Evolutionary conservation across 2,329 filamentous ascomycete species (phyloP).

Genomic region (Coniochaeta prunicola): DNA sequence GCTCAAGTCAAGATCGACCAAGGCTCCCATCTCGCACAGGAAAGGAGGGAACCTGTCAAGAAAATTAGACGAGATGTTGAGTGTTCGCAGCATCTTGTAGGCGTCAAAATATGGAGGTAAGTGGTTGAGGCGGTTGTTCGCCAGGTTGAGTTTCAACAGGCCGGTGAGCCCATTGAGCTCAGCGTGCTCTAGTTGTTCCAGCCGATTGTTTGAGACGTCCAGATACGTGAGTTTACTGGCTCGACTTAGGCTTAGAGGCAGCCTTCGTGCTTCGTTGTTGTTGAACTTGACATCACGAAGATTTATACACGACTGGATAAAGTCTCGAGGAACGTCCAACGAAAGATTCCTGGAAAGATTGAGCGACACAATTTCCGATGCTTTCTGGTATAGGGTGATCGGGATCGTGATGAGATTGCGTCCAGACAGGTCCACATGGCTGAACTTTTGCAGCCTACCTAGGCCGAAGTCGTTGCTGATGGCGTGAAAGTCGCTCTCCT

Average conservation of each 20-base stretch:
- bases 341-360: conserved; percentile 91
- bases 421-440: conserved; percentile 84
- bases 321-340: conserved; percentile 88
- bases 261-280: conserved; percentile 82
- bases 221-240: conserved; percentile 78
- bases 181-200: conserved; percentile 81
- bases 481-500: conserved; percentile 73
- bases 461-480: conserved; percentile 74
- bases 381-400: conserved; percentile 86
- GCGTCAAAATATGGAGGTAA: conserved; percentile 76
- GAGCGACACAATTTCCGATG: conserved; percentile 85
- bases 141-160: conserved; percentile 81
- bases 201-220: conserved; percentile 88
- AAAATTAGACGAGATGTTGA: conserved; percentile 93
- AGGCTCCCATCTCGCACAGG: conserved; percentile 69
- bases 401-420: conserved; percentile 92
- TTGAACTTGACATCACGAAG: conserved; percentile 93
- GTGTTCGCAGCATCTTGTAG: conserved; percentile 70
- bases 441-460: conserved; percentile 81
- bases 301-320: conserved; percentile 87
- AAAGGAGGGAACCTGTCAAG: conserved; percentile 79
- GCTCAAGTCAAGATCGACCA: conserved; percentile 92
- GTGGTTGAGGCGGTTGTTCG: conserved; percentile 80
- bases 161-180: conserved; percentile 69
- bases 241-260: conserved; percentile 77